Percentiles rank a stretch among this genome's conserved stretches.
Evolutionary conservation across 768 basidiomycete genomes (phyloP).

Genomic region (Pleurotus tuber-regium): DNA sequence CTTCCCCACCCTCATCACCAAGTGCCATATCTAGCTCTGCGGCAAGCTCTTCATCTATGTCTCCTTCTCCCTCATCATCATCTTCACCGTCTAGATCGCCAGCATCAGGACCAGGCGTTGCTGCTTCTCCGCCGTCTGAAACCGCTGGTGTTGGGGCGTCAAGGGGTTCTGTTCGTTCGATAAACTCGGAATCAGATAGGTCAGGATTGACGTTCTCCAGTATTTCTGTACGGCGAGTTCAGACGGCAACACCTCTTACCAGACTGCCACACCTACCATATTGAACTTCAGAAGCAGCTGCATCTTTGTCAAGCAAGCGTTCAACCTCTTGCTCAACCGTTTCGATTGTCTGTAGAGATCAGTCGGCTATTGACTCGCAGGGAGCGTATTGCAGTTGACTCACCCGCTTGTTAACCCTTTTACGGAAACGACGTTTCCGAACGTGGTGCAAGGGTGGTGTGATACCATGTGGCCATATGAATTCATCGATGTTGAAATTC

Average conservation of each 20-base stretch:
- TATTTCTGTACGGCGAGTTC: conserved; percentile 50
- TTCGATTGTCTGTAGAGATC: conserved; percentile 72
- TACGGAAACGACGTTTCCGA: conserved; percentile 89
- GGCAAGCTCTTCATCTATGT: conserved; percentile 86
- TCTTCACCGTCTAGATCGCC: conserved; percentile 60
- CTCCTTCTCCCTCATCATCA: conserved; percentile 65
- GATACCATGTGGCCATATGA: conserved; percentile 95
- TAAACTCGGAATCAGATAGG: conserved; percentile 84
- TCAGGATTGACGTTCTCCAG: conserved; percentile 91
- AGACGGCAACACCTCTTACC: too few relatives aligned
- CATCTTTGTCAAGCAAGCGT: conserved; percentile 77
- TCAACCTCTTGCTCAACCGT: conserved; percentile 94
- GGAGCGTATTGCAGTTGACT: conserved; percentile 19
- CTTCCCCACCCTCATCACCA: conserved; percentile 61
- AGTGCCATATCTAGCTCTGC: conserved; percentile 86
- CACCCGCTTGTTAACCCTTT: conserved; percentile 81
- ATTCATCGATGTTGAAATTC: conserved; percentile 88
- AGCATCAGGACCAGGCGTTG: conserved; percentile 55
- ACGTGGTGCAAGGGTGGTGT: conserved; percentile 91
- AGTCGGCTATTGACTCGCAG: background rate
- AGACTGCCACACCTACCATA: too few relatives aligned
- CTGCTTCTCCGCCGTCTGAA: conserved; percentile 63
- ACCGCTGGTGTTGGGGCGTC: conserved; percentile 72
- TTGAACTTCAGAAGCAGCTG: conserved; percentile 69
- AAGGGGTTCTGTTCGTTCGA: conserved; percentile 64